Evolutionary conservation across 2,329 filamentous ascomycete genomes (phyloP), one percentile per base, ranked within the genome.

Genomic region (Capronia americana): DNA sequence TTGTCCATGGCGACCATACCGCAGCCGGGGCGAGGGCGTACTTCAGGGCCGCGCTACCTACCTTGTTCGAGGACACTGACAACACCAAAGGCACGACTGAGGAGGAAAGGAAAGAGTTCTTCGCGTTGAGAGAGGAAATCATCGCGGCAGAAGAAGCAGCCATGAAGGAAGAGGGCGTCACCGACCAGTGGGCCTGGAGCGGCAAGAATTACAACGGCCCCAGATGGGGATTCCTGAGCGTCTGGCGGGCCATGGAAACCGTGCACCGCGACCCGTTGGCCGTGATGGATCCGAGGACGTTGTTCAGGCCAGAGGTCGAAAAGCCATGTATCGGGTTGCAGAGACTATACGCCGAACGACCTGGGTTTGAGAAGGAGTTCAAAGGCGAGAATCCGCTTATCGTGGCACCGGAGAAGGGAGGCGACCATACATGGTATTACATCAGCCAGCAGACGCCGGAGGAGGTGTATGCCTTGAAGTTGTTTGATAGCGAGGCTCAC

Each of bases 241-340:
- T 73, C 24, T 74, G 70, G 71, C 67, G 73, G 28, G 70, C 73
- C 2, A 60, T 74, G 48, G 71, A 73, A 59, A 67, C 68, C 0
- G 67, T 75, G 4, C 57, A 64, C 10, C 56, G 69, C 30, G 71
- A 75, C 30, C 71, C 72, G 8, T 65, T 75, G n/a, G 67, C 68
- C 1, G 61, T 74, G 11, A 54, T 66, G 64, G 64, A 66, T 32
- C 41, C 64, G 26, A 28, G 23, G n/a, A 48, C 54, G 4, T 55
- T 66, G 14, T 56, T 62, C 34, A 23, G 38, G 51, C 20, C n/a
- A n/a, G 20, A 11, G 24, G 53, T 23, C n/a, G 38, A 58, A 54
- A 44, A 63, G 23, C 44, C 59, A 2, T 66, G 64, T n/a, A 32
- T 57, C 23, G 51, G 26, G 8, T 54, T 57, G 12, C 38, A 57